Evolutionary conservation across 2,329 filamentous ascomycete species (phyloP), one percentile per base, ranked within the genome.

Genomic region (Ambrosiella xylebori): DNA sequence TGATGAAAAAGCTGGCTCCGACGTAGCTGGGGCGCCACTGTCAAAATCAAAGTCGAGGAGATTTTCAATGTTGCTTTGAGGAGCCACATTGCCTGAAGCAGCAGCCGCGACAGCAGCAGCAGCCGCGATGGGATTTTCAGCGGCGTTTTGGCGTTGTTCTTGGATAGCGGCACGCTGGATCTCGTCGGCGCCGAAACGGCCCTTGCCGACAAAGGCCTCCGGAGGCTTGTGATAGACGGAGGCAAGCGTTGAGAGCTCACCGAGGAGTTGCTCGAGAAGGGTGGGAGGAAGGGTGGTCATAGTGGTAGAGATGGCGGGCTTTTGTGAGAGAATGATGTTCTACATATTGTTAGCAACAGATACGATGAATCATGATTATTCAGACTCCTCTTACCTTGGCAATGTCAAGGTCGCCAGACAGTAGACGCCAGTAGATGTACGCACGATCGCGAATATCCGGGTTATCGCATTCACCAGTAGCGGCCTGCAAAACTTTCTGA

Each of bases 211-310:
- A 70, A 98, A 98, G n/a, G 91, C 89, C 77, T 95, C 88, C 50
- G 93, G 90, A 7, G 90, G 90, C 73, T 95, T 97, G 79, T 98
- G 93, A 72, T 98, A 98, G 19, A 98, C 93, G 1, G 91, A 97
- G 7, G 93, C 89, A 37, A 98, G 79, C 8, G 93, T 96, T 11
- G 91, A 97, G 38, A 98, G 80, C 70, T 98, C 91, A 8, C 79
- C 77, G 7, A 98, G 80, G n/a, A 98, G 81, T 69, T 89, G 84
- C 61, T 98, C 91, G 49, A 98, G 79, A 6, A 98, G 77, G 39
- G 83, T 76, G 4, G 86, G 79, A 1, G 93, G 89, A 37, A 97
- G 77, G 59, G 87, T 91, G 59, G 87, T 87, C 73, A 98, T 96
- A 35, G 93, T 98, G 19, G 89, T 91, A 44, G 86, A 84, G 67